Conservation (phyloP, 495 filamentous ascomycete genomes). For the Aspergillus coremiiformis region DNA sequence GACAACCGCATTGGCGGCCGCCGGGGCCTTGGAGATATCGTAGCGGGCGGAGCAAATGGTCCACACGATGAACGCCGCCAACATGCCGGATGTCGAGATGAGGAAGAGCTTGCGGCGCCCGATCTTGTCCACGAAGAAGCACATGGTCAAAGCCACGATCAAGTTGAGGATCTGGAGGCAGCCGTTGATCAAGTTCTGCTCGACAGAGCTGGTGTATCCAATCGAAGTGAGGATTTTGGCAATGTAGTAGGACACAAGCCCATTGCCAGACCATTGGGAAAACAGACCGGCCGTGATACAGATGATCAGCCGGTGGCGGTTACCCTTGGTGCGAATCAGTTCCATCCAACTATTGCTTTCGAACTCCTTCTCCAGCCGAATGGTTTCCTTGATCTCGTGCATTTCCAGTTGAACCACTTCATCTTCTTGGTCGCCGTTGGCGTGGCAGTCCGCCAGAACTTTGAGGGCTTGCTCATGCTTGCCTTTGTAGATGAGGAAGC, state of each 20-base stretch:
- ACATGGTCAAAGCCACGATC: constrained; percentile 46
- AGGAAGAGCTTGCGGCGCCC: constrained; percentile 55
- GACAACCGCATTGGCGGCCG: constrained; percentile 44
- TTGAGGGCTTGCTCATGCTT: constrained; percentile 31
- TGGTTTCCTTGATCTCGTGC: constrained; percentile 28
- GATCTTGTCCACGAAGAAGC: constrained; percentile 52
- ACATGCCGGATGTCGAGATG: constrained; percentile 52
- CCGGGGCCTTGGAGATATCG: constrained; percentile 34
- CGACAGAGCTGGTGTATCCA: constrained; percentile 43
- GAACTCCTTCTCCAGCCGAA: constrained; percentile 28
- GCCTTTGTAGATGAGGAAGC: constrained; percentile 30
- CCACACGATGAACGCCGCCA: constrained; percentile 51
- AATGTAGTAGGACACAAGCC: constrained; percentile 58
- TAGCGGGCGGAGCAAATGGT: constrained; percentile 50
- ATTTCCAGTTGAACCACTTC: constrained; percentile 27
- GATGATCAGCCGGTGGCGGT: constrained; percentile 54
- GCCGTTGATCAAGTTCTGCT: constrained; percentile 36
- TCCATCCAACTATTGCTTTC: constrained; percentile 39
- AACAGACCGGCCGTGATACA: constrained; percentile 50
- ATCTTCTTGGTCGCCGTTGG: constrained; percentile 20
- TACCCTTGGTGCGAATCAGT: constrained; percentile 61
- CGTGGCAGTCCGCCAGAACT: constrained; percentile 32
- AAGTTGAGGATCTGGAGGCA: constrained; percentile 31
- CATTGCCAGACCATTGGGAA: constrained; percentile 64
- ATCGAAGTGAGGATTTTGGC: constrained; percentile 48